These are phyloP conservation scores for Suhomyces emberorum DNA, from an alignment of 805 yeast species.

Conservation along the genomic window DNA sequence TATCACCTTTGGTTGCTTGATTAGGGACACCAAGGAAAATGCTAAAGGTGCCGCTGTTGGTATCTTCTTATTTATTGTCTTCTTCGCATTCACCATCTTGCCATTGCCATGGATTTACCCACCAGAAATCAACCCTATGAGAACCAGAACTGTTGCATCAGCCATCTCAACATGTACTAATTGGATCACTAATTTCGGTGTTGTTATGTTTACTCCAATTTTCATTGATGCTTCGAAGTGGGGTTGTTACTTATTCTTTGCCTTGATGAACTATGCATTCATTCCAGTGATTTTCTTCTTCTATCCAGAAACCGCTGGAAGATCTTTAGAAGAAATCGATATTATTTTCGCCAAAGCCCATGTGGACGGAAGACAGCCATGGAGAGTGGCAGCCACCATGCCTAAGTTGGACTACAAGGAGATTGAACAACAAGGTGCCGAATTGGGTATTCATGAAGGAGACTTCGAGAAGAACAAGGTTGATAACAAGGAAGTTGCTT, in stretches of 20 bases:
- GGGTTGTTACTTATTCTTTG: conserved; percentile 27
- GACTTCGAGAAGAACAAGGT: conserved; percentile 38
- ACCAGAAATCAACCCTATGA: conserved; percentile 35
- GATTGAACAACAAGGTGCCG: conserved; percentile 58
- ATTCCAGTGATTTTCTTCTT: conserved; percentile 55
- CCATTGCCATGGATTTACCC: conserved; percentile 39
- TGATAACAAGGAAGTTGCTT: conserved; percentile 30
- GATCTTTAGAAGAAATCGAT: conserved; percentile 45
- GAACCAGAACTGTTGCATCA: conserved; percentile 35
- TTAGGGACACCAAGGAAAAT: conserved; percentile 15
- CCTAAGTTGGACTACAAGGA: conserved; percentile 57
- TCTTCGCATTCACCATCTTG: conserved; percentile 31
- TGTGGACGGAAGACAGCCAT: conserved; percentile 55
- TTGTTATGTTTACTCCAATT: conserved; percentile 36
- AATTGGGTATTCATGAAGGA: conserved; percentile 51
- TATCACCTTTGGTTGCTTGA: conserved; percentile 24
- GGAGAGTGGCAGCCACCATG: conserved; percentile 60
- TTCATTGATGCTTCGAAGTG: conserved; percentile 23
- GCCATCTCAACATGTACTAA: conserved; percentile 35
- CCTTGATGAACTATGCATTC: conserved; percentile 26
- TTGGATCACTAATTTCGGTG: conserved; percentile 36
- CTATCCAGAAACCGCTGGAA: conserved; percentile 45
- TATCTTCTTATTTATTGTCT: conserved; percentile 27
- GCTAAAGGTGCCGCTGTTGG: conserved; percentile 35
- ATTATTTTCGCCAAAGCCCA: conserved; percentile 63